These are phyloP conservation scores for Colletotrichum sansevieriae DNA, from an alignment of 2,329 filamentous ascomycete genomes.

Conservation along the genomic window DNA sequence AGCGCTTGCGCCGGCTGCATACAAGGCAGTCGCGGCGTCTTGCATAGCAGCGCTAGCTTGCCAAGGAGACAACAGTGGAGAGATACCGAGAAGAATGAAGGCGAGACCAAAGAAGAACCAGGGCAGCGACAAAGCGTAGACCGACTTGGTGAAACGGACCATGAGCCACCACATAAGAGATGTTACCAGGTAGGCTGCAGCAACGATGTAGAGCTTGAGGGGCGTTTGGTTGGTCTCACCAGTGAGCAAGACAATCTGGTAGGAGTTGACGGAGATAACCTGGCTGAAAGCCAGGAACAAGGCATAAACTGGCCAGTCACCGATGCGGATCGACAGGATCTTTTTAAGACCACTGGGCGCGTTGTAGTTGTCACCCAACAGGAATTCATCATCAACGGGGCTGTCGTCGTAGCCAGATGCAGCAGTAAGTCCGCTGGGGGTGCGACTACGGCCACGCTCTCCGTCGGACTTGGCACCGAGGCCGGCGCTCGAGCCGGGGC, in stretches of 20 bases:
- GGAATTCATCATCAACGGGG: slow-evolving; percentile 58
- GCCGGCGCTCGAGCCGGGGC: slow-evolving; percentile 40
- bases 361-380: slow-evolving; percentile 68
- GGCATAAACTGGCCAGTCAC: slow-evolving; percentile 75
- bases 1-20: slow-evolving; percentile 72
- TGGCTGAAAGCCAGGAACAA: slow-evolving; percentile 72
- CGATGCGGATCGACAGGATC: slow-evolving; percentile 64
- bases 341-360: slow-evolving; percentile 69
- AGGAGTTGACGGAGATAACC: slow-evolving; percentile 75
- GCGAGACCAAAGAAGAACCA: slow-evolving; percentile 74
- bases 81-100: slow-evolving; percentile 73
- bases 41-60: slow-evolving; percentile 62
- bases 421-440: slow-evolving; percentile 49
- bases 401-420: slow-evolving; percentile 34
- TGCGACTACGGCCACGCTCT: slow-evolving; percentile 44
- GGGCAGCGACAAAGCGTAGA: slow-evolving; percentile 69
- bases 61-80: slow-evolving; percentile 63
- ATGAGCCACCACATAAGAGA: slow-evolving; percentile 74
- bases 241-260: slow-evolving; percentile 76
- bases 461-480: slow-evolving; percentile 44
- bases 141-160: slow-evolving; percentile 69
- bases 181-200: slow-evolving; percentile 68
- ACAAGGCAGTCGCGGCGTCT: slow-evolving; percentile 71
- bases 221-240: slow-evolving; percentile 72
- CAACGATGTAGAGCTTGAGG: slow-evolving; percentile 70